Percentiles rank a stretch among this genome's conserved stretches.
Evolutionary conservation across 31 red algal genomes (phyloP).

Genomic region (Endocladia muricata): DNA sequence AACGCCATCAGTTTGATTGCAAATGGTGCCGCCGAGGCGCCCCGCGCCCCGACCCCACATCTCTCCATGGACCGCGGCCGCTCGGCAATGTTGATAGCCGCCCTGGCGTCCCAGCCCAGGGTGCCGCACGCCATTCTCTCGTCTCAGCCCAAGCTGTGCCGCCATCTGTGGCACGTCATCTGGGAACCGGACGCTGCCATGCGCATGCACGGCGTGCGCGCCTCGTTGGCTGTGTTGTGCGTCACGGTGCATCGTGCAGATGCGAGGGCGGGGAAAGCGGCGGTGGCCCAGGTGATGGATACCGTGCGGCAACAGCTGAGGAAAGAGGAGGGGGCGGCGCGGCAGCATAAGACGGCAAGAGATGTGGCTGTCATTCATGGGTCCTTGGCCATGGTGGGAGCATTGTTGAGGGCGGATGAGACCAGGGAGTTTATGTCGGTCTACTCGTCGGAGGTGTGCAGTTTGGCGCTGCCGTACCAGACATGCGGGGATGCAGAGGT

Average conservation of each 20-base stretch:
- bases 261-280: not conserved
- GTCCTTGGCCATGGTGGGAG: constrained; percentile 49
- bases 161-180: constrained; percentile 29
- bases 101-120: constrained; percentile 15
- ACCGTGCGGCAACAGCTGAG: constrained; percentile 11
- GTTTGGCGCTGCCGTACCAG: constrained; percentile 59
- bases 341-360: not conserved
- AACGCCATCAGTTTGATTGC: constrained; percentile 42
- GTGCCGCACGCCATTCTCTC: constrained; percentile 23
- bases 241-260: constrained; percentile 16
- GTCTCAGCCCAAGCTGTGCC: constrained; percentile 23
- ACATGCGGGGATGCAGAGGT: constrained; percentile 39
- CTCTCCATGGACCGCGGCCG: constrained; percentile 55
- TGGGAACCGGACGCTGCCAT: constrained; percentile 37
- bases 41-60: not conserved
- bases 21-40: not conserved
- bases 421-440: constrained; percentile 33
- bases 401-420: constrained; percentile 60
- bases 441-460: constrained; percentile 52
- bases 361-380: constrained; percentile 70
- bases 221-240: constrained; percentile 35
- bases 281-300: constrained; percentile 38
- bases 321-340: not conserved
- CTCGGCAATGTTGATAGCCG: constrained; percentile 41
- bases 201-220: constrained; percentile 68